phyloP scores from a whole-genome alignment of 257 asterid genomes.

The Anisodus tanguticus region DNA sequence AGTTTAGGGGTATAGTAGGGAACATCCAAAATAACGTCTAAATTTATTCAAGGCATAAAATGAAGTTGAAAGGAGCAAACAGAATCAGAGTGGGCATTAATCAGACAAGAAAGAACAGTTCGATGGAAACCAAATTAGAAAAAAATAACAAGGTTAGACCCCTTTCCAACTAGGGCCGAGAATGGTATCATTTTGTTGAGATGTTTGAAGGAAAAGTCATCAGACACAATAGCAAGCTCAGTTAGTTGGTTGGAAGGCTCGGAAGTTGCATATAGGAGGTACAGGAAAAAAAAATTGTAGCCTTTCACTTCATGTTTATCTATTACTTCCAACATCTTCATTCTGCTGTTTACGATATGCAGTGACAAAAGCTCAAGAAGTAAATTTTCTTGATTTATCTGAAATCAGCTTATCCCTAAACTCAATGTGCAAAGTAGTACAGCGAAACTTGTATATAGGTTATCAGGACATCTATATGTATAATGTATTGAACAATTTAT shows the following conservation, averaged over 20 bases:
- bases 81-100: neutral
- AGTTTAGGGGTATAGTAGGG: too few species aligned
- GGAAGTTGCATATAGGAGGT: neutral
- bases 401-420: neutral
- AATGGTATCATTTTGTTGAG: neutral
- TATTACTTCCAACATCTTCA: neutral
- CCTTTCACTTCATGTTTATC: neutral
- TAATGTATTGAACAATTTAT: neutral
- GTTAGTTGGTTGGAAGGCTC: neutral
- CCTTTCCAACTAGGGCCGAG: neutral
- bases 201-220: neutral
- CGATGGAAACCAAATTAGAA: neutral
- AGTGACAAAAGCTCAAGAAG: neutral
- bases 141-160: neutral
- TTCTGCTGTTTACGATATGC: neutral
- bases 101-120: conserved; percentile 7
- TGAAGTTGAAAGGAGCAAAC: neutral
- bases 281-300: neutral
- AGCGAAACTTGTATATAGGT: neutral
- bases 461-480: too few species aligned
- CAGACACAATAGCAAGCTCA: neutral
- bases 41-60: neutral
- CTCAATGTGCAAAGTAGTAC: neutral
- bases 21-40: neutral
- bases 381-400: neutral